A percentile compares a stretch with the other conserved stretches of the same genome.
Evolutionary conservation across 2,329 filamentous ascomycete genomes (phyloP).

Genomic region (Trichoderma pleuroti): DNA sequence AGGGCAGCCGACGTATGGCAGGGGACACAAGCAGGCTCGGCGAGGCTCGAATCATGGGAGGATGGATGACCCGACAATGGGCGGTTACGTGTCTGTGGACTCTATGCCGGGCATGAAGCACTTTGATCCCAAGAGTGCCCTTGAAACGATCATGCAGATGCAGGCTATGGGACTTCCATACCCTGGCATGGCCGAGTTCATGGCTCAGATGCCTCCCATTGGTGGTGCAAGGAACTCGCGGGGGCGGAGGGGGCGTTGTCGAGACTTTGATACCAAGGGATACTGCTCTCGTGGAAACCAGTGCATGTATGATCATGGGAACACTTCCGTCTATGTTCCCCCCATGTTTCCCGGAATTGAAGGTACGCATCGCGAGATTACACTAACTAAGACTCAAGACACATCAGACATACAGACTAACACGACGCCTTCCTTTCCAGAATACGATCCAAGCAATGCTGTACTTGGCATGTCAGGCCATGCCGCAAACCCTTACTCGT

Average conservation of each 20-base stretch:
- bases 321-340: slow-evolving; percentile 45
- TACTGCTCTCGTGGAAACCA: slow-evolving; percentile 65
- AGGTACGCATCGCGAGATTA: slow-evolving; percentile 24
- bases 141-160: slow-evolving; percentile 60
- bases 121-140: slow-evolving; percentile 57
- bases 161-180: slow-evolving; percentile 52
- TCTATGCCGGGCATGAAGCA: slow-evolving; percentile 36
- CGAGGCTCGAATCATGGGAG: slow-evolving; percentile 43
- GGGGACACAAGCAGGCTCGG: slow-evolving; percentile 58
- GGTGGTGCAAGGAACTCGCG: slow-evolving; percentile 26
- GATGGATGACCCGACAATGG: slow-evolving; percentile 25
- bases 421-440: slow-evolving; percentile 21
- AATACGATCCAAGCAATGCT: slow-evolving; percentile 35
- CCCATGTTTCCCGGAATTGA: slow-evolving; percentile 23
- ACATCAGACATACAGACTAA: slow-evolving; percentile 19
- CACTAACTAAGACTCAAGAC: not conserved
- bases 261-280: slow-evolving; percentile 69
- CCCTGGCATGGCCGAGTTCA: slow-evolving; percentile 39
- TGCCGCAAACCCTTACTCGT: slow-evolving; percentile 24
- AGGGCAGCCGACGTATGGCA: slow-evolving; percentile 29
- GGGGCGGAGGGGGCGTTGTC: slow-evolving; percentile 50
- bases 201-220: slow-evolving; percentile 25
- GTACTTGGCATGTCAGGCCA: slow-evolving; percentile 25
- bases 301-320: slow-evolving; percentile 68
- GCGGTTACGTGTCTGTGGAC: slow-evolving; percentile 18